Percentiles rank a stretch among this genome's conserved stretches.
These are phyloP conservation scores for Colletotrichum graminicola DNA, from an alignment of 2,329 filamentous ascomycete species.

Conservation along the genomic window DNA sequence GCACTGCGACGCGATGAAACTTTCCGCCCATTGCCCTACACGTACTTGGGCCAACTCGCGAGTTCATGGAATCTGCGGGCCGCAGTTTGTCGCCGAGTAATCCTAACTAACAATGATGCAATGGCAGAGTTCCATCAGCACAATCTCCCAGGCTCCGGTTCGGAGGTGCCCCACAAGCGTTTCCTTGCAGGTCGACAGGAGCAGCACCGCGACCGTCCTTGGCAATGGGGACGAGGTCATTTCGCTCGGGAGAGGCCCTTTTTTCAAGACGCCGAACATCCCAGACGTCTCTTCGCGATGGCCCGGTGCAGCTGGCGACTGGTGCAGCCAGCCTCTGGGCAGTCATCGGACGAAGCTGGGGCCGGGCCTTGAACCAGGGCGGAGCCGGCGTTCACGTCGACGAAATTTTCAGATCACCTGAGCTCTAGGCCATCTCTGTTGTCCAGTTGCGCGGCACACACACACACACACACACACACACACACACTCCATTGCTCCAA, in stretches of 20 bases:
- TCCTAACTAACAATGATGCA: conserved; percentile 22
- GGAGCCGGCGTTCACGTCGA: conserved; percentile 39
- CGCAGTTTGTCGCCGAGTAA: conserved; percentile 13
- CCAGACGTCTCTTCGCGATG: conserved; percentile 28
- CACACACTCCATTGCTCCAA: conserved; percentile 9
- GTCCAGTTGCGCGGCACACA: conserved; percentile 32
- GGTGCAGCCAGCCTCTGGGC: conserved; percentile 24
- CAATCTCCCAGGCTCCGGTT: conserved; percentile 35
- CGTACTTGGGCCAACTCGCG: not conserved
- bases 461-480: conserved; percentile 14
- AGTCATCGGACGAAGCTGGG: conserved; percentile 39
- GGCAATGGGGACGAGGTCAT: conserved; percentile 21
- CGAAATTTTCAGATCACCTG: conserved; percentile 41
- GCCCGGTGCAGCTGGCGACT: conserved; percentile 34
- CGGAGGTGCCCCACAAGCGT: conserved; percentile 30
- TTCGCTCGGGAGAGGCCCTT: conserved; percentile 12
- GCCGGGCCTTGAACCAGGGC: conserved; percentile 35
- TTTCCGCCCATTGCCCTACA: not conserved
- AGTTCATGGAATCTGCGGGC: conserved; percentile 3
- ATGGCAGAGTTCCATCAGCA: conserved; percentile 25
- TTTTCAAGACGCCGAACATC: conserved; percentile 31
- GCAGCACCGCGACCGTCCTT: conserved; percentile 32
- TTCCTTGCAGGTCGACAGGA: conserved; percentile 23
- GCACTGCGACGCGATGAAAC: conserved; percentile 22
- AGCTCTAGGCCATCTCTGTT: conserved; percentile 34